Percentiles rank a stretch among this genome's conserved stretches.
Conservation (phyloP, 305 asterid species). For the Fraxinus angustifolia region DNA sequence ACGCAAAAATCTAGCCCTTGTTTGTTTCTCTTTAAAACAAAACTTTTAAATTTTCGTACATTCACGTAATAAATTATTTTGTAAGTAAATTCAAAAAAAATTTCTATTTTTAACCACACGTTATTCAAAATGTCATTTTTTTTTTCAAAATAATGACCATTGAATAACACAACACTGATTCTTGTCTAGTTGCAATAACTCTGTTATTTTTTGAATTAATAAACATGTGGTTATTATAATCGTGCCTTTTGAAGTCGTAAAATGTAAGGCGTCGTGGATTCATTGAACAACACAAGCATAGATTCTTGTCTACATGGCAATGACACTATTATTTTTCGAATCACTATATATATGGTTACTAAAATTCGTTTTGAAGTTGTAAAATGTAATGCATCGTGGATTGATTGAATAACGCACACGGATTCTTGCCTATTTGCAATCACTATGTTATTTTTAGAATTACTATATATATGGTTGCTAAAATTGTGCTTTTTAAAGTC, state of each 20-base stretch:
- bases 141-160: too few relatives aligned
- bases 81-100: too few relatives aligned
- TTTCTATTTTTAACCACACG: too few relatives aligned
- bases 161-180: background rate
- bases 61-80: too few relatives aligned
- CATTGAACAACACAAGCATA: background rate
- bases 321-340: background rate
- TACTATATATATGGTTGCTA: background rate
- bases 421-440: background rate
- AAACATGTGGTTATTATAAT: background rate
- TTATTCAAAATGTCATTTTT: too few relatives aligned
- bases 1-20: too few relatives aligned
- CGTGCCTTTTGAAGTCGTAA: background rate
- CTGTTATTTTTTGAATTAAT: background rate
- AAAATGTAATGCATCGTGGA: background rate
- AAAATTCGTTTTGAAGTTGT: background rate
- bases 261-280: background rate
- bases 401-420: too few relatives aligned
- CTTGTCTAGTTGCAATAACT: background rate
- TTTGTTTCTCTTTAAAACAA: too few relatives aligned
- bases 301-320: background rate
- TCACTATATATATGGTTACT: background rate
- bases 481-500: background rate
- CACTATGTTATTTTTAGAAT: background rate
- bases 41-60: too few relatives aligned